phyloP scores from a whole-genome alignment of 331 rosid species.

The Dryas integrifolia region DNA sequence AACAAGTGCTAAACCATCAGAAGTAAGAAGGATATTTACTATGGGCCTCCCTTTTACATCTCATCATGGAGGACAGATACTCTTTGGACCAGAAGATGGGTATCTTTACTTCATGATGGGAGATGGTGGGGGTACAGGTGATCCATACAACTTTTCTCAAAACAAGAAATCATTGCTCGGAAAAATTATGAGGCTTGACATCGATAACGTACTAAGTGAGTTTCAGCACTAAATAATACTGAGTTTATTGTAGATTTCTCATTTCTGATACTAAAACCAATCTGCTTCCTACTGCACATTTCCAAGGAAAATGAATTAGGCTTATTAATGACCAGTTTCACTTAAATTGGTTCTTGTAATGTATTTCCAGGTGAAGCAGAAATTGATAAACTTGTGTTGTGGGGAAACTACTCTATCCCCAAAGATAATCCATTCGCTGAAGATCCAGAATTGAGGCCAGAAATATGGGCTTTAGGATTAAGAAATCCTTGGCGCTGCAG shows the following conservation, averaged over 20 bases:
- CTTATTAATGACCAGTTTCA: no score
- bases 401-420: slow-evolving; percentile 91
- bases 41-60: slow-evolving; percentile 83
- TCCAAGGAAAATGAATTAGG: no score
- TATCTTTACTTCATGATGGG: slow-evolving; percentile 86
- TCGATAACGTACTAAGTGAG: slow-evolving; percentile 75
- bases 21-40: slow-evolving; percentile 86
- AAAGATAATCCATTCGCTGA: slow-evolving; percentile 70
- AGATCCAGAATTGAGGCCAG: slow-evolving; percentile 56
- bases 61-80: slow-evolving; percentile 85
- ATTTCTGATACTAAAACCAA: neutral
- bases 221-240: slow-evolving; percentile 8
- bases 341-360: neutral
- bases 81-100: slow-evolving; percentile 85
- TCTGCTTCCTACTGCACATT: neutral
- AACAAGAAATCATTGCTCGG: slow-evolving; percentile 94
- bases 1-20: slow-evolving; percentile 66
- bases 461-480: slow-evolving; percentile 81
- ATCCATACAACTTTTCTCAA: slow-evolving; percentile 79
- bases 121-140: slow-evolving; percentile 74
- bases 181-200: slow-evolving; percentile 82
- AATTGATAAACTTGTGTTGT: slow-evolving; percentile 51
- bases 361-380: slow-evolving; percentile 55
- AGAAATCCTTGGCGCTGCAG: slow-evolving; percentile 98
- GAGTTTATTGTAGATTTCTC: neutral